phyloP scores from a whole-genome alignment of 2,329 filamentous ascomycete species.

The Colletotrichum sp. region DNA sequence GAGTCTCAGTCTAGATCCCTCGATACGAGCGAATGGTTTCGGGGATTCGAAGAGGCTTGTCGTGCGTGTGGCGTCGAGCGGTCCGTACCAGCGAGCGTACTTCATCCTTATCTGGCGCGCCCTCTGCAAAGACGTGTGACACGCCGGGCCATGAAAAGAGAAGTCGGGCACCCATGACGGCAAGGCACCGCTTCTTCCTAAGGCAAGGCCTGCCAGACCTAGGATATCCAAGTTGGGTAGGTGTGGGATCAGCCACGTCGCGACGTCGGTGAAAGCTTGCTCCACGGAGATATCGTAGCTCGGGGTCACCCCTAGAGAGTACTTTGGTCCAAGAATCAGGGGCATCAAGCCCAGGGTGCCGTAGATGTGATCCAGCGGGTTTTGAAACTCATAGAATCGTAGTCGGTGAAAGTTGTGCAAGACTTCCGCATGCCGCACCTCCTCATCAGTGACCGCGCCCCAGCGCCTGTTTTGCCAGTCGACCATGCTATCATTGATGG shows the following conservation, averaged over 20 bases:
- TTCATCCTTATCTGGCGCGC: neutral
- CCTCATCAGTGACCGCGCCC: neutral
- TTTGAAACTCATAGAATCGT: neutral
- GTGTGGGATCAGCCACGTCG: neutral
- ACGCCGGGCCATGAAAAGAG: neutral
- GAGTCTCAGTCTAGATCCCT: neutral
- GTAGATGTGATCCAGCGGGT: neutral
- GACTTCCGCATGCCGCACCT: neutral
- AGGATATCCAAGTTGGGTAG: slow-evolving; percentile 8
- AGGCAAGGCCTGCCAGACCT: neutral
- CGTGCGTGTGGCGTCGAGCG: neutral
- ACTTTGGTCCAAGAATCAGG: neutral
- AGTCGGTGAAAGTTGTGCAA: slow-evolving; percentile 4
- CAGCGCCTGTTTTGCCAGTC: slow-evolving; percentile 1
- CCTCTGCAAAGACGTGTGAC: neutral
- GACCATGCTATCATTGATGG: neutral
- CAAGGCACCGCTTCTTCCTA: neutral
- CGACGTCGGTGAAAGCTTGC: neutral
- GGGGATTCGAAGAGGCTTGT: neutral
- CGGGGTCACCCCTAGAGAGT: neutral
- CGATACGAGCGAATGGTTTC: neutral
- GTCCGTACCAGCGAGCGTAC: neutral
- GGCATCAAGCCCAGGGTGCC: neutral
- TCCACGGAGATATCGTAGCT: neutral
- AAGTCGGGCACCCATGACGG: slow-evolving; percentile 13